Conservation (phyloP, 1,284 basidiomycete genomes). For the Irpex sp. region DNA sequence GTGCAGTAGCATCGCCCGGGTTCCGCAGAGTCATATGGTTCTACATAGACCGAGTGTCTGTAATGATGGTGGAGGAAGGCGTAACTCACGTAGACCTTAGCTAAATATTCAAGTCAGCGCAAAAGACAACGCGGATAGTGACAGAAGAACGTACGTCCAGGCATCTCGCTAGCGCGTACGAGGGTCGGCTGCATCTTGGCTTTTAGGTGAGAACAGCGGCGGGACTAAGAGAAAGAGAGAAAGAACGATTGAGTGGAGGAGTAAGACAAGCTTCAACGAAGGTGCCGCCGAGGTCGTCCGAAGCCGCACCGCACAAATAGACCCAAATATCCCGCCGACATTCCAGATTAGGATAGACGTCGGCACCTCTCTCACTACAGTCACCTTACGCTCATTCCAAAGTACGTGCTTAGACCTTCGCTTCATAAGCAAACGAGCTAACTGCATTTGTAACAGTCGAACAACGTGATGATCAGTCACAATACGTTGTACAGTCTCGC, state of each 20-base stretch:
- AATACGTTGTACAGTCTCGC: slow-evolving; percentile 79
- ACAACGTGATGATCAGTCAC: slow-evolving; percentile 65
- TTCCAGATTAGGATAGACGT: neutral
- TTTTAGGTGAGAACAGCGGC: neutral
- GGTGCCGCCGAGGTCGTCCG: slow-evolving; percentile 16
- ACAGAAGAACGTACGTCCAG: slow-evolving; percentile 55
- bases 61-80: too few species aligned
- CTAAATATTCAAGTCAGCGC: slow-evolving; percentile 25
- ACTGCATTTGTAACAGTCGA: neutral
- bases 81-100: slow-evolving; percentile 65
- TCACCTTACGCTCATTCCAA: slow-evolving; percentile 8
- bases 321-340: slow-evolving; percentile 14
- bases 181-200: slow-evolving; percentile 67
- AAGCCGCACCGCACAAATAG: slow-evolving; percentile 20
- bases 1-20: neutral
- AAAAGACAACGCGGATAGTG: neutral
- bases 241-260: slow-evolving; percentile 14
- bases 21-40: neutral
- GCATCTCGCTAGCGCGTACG: slow-evolving; percentile 68
- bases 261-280: slow-evolving; percentile 16
- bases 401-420: neutral
- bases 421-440: neutral
- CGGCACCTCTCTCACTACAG: neutral
- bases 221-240: slow-evolving; percentile 4
- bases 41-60: neutral